phyloP scores from a whole-genome alignment of 2,329 filamentous ascomycete species.

The Fusarium irregulare region DNA sequence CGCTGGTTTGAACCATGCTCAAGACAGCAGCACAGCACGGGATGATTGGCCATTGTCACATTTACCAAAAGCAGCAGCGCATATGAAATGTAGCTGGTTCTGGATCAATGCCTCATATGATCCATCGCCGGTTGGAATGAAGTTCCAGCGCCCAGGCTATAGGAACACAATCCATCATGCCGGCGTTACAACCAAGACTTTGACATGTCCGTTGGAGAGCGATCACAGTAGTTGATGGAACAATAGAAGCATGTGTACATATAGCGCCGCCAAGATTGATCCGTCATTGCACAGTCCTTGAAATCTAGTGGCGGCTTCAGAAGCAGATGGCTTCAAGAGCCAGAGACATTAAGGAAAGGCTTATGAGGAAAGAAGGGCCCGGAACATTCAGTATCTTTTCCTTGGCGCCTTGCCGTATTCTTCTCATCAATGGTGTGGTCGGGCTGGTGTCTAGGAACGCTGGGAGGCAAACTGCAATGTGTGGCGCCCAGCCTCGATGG shows the following conservation, averaged over 20 bases:
- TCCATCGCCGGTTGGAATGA: conserved; percentile 34
- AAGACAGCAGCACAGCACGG: neutral
- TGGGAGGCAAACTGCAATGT: conserved; percentile 37
- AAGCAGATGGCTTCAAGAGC: conserved; percentile 28
- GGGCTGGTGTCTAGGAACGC: conserved; percentile 34
- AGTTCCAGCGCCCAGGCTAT: conserved; percentile 36
- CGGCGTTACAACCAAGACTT: conserved; percentile 19
- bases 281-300: conserved; percentile 8
- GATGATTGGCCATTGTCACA: conserved; percentile 2
- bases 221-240: conserved; percentile 16
- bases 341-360: conserved; percentile 13
- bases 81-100: conserved; percentile 6
- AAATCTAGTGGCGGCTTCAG: conserved; percentile 28
- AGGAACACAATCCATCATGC: conserved; percentile 22
- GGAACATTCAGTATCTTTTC: conserved; percentile 29
- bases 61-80: conserved; percentile 12
- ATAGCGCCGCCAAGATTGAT: conserved; percentile 19
- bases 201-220: conserved; percentile 14
- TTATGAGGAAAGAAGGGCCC: conserved; percentile 22
- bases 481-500: conserved; percentile 37
- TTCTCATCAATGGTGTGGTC: conserved; percentile 29
- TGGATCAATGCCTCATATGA: conserved; percentile 21
- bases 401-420: conserved; percentile 28
- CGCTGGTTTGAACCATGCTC: neutral
- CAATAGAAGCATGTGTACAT: conserved; percentile 18